Evolutionary conservation across 2,329 filamentous ascomycete species (phyloP), one percentile per base, ranked within the genome.

Genomic region (Amphichorda felina): DNA sequence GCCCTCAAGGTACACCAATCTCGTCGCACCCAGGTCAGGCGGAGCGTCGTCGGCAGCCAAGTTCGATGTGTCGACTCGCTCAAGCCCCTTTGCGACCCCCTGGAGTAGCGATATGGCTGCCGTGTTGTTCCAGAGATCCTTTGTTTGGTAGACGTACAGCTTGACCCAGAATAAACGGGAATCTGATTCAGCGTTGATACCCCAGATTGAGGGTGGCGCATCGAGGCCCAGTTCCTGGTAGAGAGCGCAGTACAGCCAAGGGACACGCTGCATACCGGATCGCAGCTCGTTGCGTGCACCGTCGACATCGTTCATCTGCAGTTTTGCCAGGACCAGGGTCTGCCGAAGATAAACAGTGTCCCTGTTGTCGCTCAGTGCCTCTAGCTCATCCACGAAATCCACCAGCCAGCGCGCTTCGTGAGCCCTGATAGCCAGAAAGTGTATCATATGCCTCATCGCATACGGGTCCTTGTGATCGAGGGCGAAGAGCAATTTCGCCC

Each of bases 51-150:
- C 53, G 4, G 47, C 30, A 2, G 64, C 55, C 2, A 66, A 53
- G 2, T 55, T 46, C 13, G 55, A 45, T 11, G 50, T 47, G 34
- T 69, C 55, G 4, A 64, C 59, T 37, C 63, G 63, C 22, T 54
- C 52, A 4, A 72, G 59, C 9, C 68, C 68, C 41, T 74, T 72
- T 30, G 78, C 79, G 13, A 80, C 74, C 47, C 84, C 76, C 21
- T 79, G 68, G 2, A 95, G 70, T 7, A 94, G 59, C 4, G 66
- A 61, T 4, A 70, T 77, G 11, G 74, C 75, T 47, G 85, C 79
- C 1, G 82, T 70, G 4, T 79, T 86, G 51, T 87, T 87, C 88
- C 88, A 95, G 4, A 94, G 62, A 45, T 89, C 82, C 50, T 87
- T 89, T 4, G 82, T 71, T 30, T 82, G 75, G 38, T 75, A 67